Percentiles rank a stretch among this genome's conserved stretches.
Evolutionary conservation across 257 asterid species (phyloP).

Genomic region (Nyctanthes arbortristis): DNA sequence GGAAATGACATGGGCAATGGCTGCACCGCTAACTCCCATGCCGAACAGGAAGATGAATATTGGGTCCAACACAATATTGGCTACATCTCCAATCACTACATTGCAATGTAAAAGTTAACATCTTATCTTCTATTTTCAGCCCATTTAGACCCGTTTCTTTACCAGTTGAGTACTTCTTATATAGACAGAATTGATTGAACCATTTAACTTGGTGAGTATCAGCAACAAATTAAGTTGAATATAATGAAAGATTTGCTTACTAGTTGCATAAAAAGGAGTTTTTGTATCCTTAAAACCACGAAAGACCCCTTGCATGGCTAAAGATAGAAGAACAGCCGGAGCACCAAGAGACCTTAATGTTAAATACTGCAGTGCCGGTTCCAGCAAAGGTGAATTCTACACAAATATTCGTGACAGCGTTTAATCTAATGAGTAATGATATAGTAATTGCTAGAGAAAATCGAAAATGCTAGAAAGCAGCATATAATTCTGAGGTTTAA

Average conservation of each 20-base stretch:
- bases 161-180: neutral
- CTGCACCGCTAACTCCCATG: conserved; percentile 56
- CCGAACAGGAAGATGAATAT: conserved; percentile 42
- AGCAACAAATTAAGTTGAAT: neutral
- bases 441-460: neutral
- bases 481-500: neutral
- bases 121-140: neutral
- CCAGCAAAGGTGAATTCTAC: conserved; percentile 52
- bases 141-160: neutral
- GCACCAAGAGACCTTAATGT: conserved; percentile 57
- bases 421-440: neutral
- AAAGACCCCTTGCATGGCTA: conserved; percentile 58
- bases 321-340: conserved; percentile 61
- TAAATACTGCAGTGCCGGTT: conserved; percentile 43
- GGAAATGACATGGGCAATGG: conserved; percentile 54
- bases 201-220: neutral
- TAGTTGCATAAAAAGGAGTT: conserved; percentile 48
- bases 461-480: neutral
- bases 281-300: conserved; percentile 59
- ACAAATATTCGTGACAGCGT: neutral
- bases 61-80: conserved; percentile 51
- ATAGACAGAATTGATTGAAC: neutral
- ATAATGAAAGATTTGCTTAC: conserved; percentile 27
- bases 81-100: conserved; percentile 48
- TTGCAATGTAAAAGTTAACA: neutral